These are phyloP conservation scores for Cladosporium sphaerospermum DNA, from an alignment of 2,329 filamentous ascomycete genomes.

Conservation along the genomic window DNA sequence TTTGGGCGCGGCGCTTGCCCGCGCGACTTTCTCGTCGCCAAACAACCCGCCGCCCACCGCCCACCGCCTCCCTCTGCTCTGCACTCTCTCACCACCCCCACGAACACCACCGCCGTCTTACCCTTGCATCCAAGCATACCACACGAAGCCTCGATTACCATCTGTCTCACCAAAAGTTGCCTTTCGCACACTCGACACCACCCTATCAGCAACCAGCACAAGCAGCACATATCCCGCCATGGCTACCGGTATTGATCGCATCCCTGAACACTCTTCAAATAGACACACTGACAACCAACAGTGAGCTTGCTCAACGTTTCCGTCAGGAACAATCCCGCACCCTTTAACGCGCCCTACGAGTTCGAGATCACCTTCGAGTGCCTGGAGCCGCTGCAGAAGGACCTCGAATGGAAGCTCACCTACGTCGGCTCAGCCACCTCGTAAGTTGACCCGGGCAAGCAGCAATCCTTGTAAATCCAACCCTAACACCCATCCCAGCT, in stretches of 20 bases:
- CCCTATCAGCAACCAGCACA: background rate
- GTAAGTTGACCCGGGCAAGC: slow-evolving; percentile 48
- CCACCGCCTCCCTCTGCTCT: background rate
- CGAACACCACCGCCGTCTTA: too few species aligned
- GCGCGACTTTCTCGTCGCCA: too few species aligned
- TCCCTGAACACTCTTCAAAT: background rate
- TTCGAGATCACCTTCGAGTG: slow-evolving; percentile 99
- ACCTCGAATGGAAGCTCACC: slow-evolving; percentile 98
- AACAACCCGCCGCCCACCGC: too few species aligned
- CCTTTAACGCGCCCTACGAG: slow-evolving; percentile 86
- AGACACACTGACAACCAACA: slow-evolving; percentile 47
- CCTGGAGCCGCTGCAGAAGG: slow-evolving; percentile 88
- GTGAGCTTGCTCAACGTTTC: slow-evolving; percentile 93
- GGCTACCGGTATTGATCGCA: slow-evolving; percentile 7
- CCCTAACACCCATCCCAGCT: slow-evolving; percentile 46
- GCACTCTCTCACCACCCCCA: background rate
- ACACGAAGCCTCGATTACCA: too few species aligned
- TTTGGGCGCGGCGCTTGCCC: too few species aligned
- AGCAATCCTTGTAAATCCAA: background rate
- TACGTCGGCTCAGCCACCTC: slow-evolving; percentile 98
- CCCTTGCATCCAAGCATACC: too few species aligned
- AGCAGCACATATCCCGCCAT: slow-evolving; percentile 2
- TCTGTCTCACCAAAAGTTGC: too few species aligned
- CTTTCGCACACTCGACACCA: background rate
- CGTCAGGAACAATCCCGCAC: slow-evolving; percentile 93